Evolutionary conservation across 495 filamentous ascomycete genomes (phyloP), one percentile per base, ranked within the genome.

Genomic region (Xylaria grammica): DNA sequence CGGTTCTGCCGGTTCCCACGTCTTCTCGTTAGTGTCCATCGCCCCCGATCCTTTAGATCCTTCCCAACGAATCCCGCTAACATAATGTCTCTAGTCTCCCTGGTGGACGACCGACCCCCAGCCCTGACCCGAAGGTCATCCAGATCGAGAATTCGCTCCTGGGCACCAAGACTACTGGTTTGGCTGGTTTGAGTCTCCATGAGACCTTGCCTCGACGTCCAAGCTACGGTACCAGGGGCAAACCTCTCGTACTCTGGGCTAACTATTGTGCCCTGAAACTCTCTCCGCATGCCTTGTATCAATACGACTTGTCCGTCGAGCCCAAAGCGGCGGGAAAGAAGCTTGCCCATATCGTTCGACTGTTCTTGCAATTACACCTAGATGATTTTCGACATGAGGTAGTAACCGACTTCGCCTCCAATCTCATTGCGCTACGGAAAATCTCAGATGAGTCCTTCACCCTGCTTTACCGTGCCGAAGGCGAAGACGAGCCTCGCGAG

Each of bases 191-290:
- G 17, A 48, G 29, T 13, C 9, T 48, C 42, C 9, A 19, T 26
- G 34, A 48, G 17, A 9, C 3, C 15, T 34, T 48, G 48, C 72
- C 73, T 27, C 65, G 69, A 44, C 79, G 84, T 29, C 85, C 85
- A n/a, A 81, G 78, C 4, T 86, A 80, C 68, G 85, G 84, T 26
- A 85, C 78, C n/a, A 65, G 65, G 30, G 85, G 85, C 22, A 65
- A 49, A 30, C 46, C 65, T 15, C 69, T 85, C 15, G 67, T 72
- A 32, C 75, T 87, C 9, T 84, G 77, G 70, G 79, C 84, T 42
- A 87, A 87, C 63, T 84, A 85, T 60, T 77, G 86, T 50, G 63
- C 76, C 1, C 59, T 86, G 15, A 67, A 67, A 24, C 69, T 74
- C 0, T 65, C 74, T 10, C 68, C 76, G 19, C 60, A 70, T 22